phyloP scores from a whole-genome alignment of 2,329 filamentous ascomycete species.

The Hymenoscyphus fraxineus region DNA sequence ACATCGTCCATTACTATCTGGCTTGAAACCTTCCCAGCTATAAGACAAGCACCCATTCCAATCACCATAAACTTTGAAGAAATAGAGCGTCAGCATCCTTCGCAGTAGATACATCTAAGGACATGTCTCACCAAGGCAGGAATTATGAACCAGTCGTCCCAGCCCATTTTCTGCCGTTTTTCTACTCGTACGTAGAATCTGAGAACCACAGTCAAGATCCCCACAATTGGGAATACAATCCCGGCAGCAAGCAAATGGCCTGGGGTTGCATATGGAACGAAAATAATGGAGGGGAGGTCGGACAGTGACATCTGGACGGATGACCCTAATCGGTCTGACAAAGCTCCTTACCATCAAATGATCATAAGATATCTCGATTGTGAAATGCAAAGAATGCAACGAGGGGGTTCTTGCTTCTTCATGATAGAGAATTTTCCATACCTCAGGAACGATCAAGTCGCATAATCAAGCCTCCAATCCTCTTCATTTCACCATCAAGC shows the following conservation, averaged over 20 bases:
- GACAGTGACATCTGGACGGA: neutral
- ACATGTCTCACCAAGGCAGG: slow-evolving; percentile 8
- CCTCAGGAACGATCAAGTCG: neutral
- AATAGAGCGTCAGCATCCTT: neutral
- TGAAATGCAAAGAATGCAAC: neutral
- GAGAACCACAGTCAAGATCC: slow-evolving; percentile 3
- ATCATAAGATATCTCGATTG: neutral
- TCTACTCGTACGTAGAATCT: slow-evolving; percentile 9
- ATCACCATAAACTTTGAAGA: slow-evolving; percentile 1
- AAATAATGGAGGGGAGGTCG: neutral
- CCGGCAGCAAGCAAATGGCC: slow-evolving; percentile 8
- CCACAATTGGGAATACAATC: slow-evolving; percentile 9
- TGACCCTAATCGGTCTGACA: neutral
- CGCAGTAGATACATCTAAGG: neutral
- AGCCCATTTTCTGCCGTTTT: slow-evolving; percentile 8
- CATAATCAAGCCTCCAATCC: neutral
- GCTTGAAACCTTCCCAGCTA: neutral
- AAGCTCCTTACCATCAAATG: too few species aligned
- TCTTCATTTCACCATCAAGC: neutral
- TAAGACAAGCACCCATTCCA: slow-evolving; percentile 5
- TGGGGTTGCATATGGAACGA: slow-evolving; percentile 9
- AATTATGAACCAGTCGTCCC: slow-evolving; percentile 9
- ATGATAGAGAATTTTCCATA: neutral
- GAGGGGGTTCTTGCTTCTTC: neutral
- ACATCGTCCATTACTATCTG: neutral